Base-by-base conservation (phyloP, 768 basidiomycete species). In the Boletus vermiculosoides region DNA sequence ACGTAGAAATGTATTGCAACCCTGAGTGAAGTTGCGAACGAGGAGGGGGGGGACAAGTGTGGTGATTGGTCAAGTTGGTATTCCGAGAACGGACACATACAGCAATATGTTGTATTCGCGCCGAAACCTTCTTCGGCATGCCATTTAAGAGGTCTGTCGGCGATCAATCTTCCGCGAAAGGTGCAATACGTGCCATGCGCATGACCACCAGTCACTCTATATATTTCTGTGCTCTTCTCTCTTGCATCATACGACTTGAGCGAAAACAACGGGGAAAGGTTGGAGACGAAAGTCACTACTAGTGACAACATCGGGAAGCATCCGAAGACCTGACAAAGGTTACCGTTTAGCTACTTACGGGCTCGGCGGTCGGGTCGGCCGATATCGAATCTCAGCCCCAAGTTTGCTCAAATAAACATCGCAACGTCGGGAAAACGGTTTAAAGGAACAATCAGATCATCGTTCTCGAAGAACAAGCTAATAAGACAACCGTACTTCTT, bases 161-260 rank as follows among this genome's bases (percentile, higher is more conserved):
- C 55, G 40, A 70, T 70, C 68, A 51, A 63, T 57, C 63, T 71
- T 71, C 70, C 62, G 49, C 20, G 46, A 68, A 70, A 65, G 68
- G 56, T 54, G 58, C 50, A 28, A 40, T 45, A 49, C 28, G 49
- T 37, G 52, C 49, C 55, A 57, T 62, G 40, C 55, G 28, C 49
- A 57, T 56, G 61, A 34, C 33, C 40, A 22, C 36, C 48, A 55
- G 54, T 56, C 60, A 64, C 59, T n/a, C n/a, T 70, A 65, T 66
- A 62, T 58, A 70, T 66, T 61, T 57, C 23, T 37, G 59, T 57
- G 31, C 34, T 15, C 66, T 69, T 71, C 69, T 69, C 64, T 70
- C 54, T 68, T 68, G 68, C 45, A 58, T 60, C 55, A 54, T 40
- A 54, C 54, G 34, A 63, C 50, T 54, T n/a, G 54, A 30, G 63